Base-by-base conservation (phyloP, 306 rosid genomes). In the Quercus wislizeni region DNA sequence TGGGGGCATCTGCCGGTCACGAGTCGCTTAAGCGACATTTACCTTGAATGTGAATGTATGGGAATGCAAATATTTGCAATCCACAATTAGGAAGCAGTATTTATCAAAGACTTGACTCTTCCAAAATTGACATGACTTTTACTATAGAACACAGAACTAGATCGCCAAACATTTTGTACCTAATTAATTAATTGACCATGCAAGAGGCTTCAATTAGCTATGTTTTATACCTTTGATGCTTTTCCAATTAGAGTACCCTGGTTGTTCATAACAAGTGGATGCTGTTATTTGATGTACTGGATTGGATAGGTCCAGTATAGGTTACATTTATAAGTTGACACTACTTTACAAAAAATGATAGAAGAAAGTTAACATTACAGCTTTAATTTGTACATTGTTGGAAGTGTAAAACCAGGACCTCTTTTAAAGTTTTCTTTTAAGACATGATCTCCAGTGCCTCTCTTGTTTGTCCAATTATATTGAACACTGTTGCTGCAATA, bases 401-500 rank as follows among this genome's bases (percentile, higher is more conserved):
- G 83, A 61, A 28, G 49, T 14, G 54, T 41, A 69, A 63, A 61
- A 69, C 63, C 5, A 20, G 64, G 8, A 74, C 23, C 57, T 49
- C 85, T 68, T 70, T 56, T 1, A 19, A 51, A 63, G 15, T 81
- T 49, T 41, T 35, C 71, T 80, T 80, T 57, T 57, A 85, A 62
- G 99, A 77, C 94, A 91, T 90, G 59, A 96, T 84, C 83, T 93
- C 80, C 33, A 93, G 80, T 76, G 98, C 98, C 88, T 96, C 96
- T 79, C 98, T 91, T 62, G 89, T 90, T 56, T 88, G 93, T 54
- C 98, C 98, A 49, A 96, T 90, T 57, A 96, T 83, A 78, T 91
- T 96, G 92, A 96, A 90, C 46, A 90, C 91, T 46, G 97, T 93
- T 74, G 99, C 96, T 80, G 98, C 99, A 83, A 96, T 87, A 77